A percentile compares a stretch with the other conserved stretches of the same genome.
These are phyloP conservation scores for Lanmaoa rubissima DNA, from an alignment of 768 basidiomycete genomes.

Conservation along the genomic window DNA sequence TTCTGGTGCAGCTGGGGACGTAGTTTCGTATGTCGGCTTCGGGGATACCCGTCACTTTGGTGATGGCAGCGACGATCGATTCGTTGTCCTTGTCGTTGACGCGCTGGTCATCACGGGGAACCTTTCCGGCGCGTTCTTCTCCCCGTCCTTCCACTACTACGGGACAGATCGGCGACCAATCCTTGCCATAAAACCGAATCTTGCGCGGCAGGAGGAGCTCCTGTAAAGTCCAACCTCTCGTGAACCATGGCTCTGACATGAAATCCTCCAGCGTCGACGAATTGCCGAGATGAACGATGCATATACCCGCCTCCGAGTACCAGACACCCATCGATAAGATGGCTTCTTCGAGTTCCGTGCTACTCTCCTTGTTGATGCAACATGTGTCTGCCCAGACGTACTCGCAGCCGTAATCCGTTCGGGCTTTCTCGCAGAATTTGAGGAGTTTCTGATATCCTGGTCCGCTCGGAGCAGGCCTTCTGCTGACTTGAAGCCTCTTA, in stretches of 20 bases:
- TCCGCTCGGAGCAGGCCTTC: slow-evolving; percentile 14
- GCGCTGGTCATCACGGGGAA: slow-evolving; percentile 13
- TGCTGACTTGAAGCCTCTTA: slow-evolving; percentile 13
- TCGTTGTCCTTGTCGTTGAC: slow-evolving; percentile 26
- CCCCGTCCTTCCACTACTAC: slow-evolving; percentile 11
- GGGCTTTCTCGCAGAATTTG: slow-evolving; percentile 29
- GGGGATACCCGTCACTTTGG: slow-evolving; percentile 20
- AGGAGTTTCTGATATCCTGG: slow-evolving; percentile 26
- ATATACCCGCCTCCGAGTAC: slow-evolving; percentile 24
- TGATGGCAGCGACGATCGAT: slow-evolving; percentile 12
- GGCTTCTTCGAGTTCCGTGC: slow-evolving; percentile 29
- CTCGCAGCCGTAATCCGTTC: slow-evolving; percentile 23
- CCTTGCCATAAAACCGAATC: slow-evolving; percentile 24
- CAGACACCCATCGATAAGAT: slow-evolving; percentile 24
- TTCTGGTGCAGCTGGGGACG: slow-evolving; percentile 14
- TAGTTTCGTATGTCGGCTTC: slow-evolving; percentile 22
- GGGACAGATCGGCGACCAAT: slow-evolving; percentile 25
- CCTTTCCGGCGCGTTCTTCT: slow-evolving; percentile 11
- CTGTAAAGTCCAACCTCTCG: slow-evolving; percentile 22
- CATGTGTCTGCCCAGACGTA: slow-evolving; percentile 30
- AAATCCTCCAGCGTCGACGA: slow-evolving; percentile 24
- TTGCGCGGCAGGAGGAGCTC: slow-evolving; percentile 24
- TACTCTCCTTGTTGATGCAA: slow-evolving; percentile 29
- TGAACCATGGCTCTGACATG: slow-evolving; percentile 24
- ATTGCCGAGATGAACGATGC: slow-evolving; percentile 24